Conservation (phyloP, 139 green algal genomes). For the Limnomonas spitsbergensis region DNA sequence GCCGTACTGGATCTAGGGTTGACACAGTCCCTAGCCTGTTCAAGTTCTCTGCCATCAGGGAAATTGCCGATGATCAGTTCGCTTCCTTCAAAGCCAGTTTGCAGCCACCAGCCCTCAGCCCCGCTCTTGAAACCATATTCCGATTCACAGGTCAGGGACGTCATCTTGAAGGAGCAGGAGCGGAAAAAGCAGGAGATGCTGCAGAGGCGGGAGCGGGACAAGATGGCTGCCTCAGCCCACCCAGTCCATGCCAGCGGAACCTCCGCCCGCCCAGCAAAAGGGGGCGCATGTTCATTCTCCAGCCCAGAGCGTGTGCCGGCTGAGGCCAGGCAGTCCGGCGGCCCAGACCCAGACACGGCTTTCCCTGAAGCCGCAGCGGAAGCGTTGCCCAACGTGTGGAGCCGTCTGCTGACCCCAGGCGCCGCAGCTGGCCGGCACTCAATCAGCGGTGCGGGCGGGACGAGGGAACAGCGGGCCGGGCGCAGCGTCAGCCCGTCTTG, state of each 20-base stretch:
- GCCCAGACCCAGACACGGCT: no score
- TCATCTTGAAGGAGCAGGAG: neutral
- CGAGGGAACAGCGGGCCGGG: neutral
- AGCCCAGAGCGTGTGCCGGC: neutral
- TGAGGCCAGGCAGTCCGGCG: neutral
- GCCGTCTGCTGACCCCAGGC: neutral
- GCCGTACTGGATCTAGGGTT: no score
- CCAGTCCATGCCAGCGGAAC: neutral
- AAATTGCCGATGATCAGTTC: no score
- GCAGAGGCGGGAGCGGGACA: neutral
- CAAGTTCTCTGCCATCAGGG: no score
- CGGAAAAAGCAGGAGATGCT: neutral
- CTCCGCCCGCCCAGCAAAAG: neutral
- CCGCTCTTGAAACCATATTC: no score
- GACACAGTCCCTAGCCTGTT: no score
- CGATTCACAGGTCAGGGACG: neutral
- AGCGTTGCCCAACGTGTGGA: neutral
- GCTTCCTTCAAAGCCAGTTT: no score
- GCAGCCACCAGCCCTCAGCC: no score
- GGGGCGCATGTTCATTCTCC: neutral
- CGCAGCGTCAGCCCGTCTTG: slow-evolving; percentile 6
- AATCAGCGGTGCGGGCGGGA: no score
- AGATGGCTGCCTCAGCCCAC: no score
- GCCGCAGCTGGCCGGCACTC: no score
- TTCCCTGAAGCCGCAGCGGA: neutral